These are phyloP conservation scores for Sergeia podlipaevii DNA, from an alignment of 208 protist genomes.

Conservation along the genomic window DNA sequence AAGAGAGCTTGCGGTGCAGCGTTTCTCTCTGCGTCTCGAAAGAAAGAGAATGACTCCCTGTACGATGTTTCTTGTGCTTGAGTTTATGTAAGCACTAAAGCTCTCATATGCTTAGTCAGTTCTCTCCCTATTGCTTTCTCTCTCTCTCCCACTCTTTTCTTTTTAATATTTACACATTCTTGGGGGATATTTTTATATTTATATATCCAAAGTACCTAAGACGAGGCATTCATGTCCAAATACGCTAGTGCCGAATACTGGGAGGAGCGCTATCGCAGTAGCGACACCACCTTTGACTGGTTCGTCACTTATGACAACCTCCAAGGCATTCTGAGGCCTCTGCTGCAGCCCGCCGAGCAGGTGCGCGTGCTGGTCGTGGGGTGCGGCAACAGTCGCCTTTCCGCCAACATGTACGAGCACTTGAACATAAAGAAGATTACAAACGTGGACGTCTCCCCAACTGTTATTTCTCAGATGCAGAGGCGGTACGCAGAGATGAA, in stretches of 20 bases:
- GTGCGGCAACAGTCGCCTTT: slow-evolving; percentile 89
- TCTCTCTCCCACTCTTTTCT: too few relatives aligned
- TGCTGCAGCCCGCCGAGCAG: slow-evolving; percentile 75
- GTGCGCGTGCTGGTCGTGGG: slow-evolving; percentile 83
- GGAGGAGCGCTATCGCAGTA: slow-evolving; percentile 91
- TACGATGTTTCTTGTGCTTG: too few relatives aligned
- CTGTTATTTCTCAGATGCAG: slow-evolving; percentile 87
- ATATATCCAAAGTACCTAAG: too few relatives aligned
- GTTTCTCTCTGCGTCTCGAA: too few relatives aligned
- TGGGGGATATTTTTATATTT: too few relatives aligned
- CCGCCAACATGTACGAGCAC: slow-evolving; percentile 76
- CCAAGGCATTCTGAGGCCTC: slow-evolving; percentile 63
- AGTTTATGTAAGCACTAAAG: too few relatives aligned
- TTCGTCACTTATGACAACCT: slow-evolving; percentile 88
- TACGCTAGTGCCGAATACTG: slow-evolving; percentile 91
- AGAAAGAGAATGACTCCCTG: too few relatives aligned
- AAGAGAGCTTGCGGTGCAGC: too few relatives aligned
- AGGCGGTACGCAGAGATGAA: slow-evolving; percentile 77
- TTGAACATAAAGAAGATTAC: slow-evolving; percentile 85
- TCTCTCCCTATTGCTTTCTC: too few relatives aligned
- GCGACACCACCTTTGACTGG: slow-evolving; percentile 92
- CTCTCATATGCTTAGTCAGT: too few relatives aligned
- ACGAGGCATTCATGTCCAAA: slow-evolving; percentile 79
- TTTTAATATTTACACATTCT: too few relatives aligned
- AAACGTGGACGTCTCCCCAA: slow-evolving; percentile 89